Base-by-base conservation (phyloP, 768 basidiomycete genomes). In the Leucogyrophana mollusca region DNA sequence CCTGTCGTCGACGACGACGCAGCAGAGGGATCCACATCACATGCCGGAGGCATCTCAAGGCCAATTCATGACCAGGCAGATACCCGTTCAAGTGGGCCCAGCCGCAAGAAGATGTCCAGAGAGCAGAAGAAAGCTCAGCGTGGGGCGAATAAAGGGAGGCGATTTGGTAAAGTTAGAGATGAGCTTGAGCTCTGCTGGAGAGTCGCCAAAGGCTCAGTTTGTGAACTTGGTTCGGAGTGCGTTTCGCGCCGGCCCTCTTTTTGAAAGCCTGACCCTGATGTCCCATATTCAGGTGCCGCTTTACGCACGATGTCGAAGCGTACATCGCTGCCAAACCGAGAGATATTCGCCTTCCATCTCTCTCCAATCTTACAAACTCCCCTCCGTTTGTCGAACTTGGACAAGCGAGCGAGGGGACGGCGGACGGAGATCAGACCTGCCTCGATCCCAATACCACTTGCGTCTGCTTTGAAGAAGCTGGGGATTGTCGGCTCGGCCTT, bases 121-220 rank as follows among this genome's bases (percentile, higher is more conserved):
- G 81, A 83, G 52, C 78, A 84, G 60, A 85, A 80, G 63, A 89
- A 89, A 64, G 80, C 83, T 9, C 77, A 81, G 49, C 72, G 79
- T 24, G 94, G 94, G 2, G 82, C 84, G 49, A 96, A 95, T 65
- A 94, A 92, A 61, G 85, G 81, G 10, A 67, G 94, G 34, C 76
- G 82, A 11, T 94, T 92, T 64, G 82, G 76, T 14, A 86, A 86
- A 59, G 73, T 88, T 14, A 74, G 80, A 43, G 94, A 94, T 57
- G 87, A 88, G 35, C 66, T 91, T 3, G 84, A 91, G 25, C 69
- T 97, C 21, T 97, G 94, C 67, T 87, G 84, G 79, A 78, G 75
- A 42, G 68, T 92, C 42, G 93, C 90, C 3, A 79, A 73, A 42
- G 88, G 85, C 0, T 69, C 73, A 25, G 56, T 70, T 7, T 96